phyloP scores from a whole-genome alignment of 192 early-diverging fungal species.

The Coemansia sp. region DNA sequence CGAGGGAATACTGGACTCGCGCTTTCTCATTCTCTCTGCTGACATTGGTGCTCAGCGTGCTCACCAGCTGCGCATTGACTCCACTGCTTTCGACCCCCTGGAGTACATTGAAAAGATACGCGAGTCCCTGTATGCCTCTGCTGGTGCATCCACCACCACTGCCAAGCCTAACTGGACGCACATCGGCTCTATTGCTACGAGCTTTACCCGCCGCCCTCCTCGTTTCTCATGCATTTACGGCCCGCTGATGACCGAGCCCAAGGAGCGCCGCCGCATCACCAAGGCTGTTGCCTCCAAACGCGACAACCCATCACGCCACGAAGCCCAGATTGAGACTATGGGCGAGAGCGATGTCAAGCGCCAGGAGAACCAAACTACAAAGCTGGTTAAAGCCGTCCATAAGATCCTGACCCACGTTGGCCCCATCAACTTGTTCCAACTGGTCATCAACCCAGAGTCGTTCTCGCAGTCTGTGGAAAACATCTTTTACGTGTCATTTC shows the following conservation, averaged over 20 bases:
- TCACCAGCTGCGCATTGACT: constrained; percentile 71
- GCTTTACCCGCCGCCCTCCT: constrained; percentile 58
- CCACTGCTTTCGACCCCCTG: constrained; percentile 70
- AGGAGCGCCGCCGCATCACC: constrained; percentile 15
- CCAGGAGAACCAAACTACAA: constrained; percentile 85
- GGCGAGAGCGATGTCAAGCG: constrained; percentile 68
- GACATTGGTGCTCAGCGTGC: constrained; percentile 75
- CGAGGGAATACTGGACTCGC: constrained; percentile 89
- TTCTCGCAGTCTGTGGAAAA: constrained; percentile 96
- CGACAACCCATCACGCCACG: constrained; percentile 3
- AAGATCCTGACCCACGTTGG: constrained; percentile 57
- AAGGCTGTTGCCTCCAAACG: not conserved
- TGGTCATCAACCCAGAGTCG: constrained; percentile 85
- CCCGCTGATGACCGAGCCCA: constrained; percentile 25
- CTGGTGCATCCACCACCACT: constrained; percentile 18
- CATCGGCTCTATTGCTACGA: constrained; percentile 56
- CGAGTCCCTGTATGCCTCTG: constrained; percentile 48
- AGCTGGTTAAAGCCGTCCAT: constrained; percentile 69
- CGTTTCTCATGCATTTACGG: constrained; percentile 77
- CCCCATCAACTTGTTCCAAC: constrained; percentile 73
- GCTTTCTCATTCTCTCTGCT: constrained; percentile 69
- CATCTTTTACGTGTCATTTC: constrained; percentile 95
- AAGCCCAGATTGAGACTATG: constrained; percentile 53
- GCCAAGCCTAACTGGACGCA: constrained; percentile 59
- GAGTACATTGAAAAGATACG: constrained; percentile 70